These are phyloP conservation scores for Asterophora lycoperdoides DNA, from an alignment of 768 basidiomycete genomes.

Conservation along the genomic window DNA sequence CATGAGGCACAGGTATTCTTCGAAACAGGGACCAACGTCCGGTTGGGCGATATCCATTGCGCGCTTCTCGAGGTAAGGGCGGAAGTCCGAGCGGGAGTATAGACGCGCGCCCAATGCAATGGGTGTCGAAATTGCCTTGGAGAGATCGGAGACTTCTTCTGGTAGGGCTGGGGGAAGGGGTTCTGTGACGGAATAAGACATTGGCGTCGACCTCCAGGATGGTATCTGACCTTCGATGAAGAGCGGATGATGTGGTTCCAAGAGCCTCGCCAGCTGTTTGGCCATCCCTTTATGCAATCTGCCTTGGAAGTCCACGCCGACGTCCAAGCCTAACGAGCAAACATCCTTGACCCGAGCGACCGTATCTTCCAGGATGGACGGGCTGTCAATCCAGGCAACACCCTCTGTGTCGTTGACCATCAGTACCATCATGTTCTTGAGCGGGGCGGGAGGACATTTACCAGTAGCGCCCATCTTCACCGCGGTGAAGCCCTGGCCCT, in stretches of 20 bases:
- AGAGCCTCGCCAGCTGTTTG: constrained; percentile 56
- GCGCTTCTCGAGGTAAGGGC: constrained; percentile 60
- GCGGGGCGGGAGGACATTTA: constrained; percentile 11
- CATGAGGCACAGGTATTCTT: neutral
- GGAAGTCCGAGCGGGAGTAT: constrained; percentile 57
- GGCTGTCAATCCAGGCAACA: constrained; percentile 60
- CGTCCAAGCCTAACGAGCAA: constrained; percentile 53
- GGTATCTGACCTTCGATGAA: constrained; percentile 54
- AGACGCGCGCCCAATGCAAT: constrained; percentile 63
- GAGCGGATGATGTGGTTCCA: constrained; percentile 56
- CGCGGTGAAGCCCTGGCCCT: constrained; percentile 60
- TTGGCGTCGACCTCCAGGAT: neutral
- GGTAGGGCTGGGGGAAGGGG: constrained; percentile 58
- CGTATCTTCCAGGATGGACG: constrained; percentile 44
- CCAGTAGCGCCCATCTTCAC: constrained; percentile 73
- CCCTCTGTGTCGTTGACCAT: constrained; percentile 18
- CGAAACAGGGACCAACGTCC: constrained; percentile 38
- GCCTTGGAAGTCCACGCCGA: constrained; percentile 69
- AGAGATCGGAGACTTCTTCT: constrained; percentile 57
- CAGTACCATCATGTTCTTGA: neutral
- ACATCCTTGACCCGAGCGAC: constrained; percentile 51
- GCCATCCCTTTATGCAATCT: constrained; percentile 67
- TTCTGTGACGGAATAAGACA: constrained; percentile 28
- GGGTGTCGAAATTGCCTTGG: constrained; percentile 50
- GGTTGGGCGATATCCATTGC: constrained; percentile 69